phyloP scores from a whole-genome alignment of 73 alveolate species.

The Paramecium bursaria region DNA sequence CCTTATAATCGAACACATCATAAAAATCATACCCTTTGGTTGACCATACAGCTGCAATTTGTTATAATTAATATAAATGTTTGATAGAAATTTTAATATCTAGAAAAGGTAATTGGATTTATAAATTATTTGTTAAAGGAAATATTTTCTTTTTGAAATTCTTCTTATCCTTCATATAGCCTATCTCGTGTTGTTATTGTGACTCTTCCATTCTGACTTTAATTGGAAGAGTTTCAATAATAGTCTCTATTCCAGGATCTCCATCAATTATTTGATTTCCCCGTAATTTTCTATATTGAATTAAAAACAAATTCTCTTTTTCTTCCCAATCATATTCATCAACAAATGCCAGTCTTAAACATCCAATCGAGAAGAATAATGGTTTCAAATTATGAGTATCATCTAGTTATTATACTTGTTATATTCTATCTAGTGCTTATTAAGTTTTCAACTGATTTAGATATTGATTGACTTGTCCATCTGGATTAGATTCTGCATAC shows the following conservation, averaged over 20 bases:
- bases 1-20: constrained; percentile 40
- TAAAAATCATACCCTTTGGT: constrained; percentile 59
- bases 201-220: constrained; percentile 54
- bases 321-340: constrained; percentile 71
- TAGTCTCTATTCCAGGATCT: constrained; percentile 61
- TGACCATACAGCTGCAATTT: constrained; percentile 12
- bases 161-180: neutral
- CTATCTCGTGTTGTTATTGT: neutral
- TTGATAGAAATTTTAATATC: constrained; percentile 37
- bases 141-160: constrained; percentile 35
- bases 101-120: constrained; percentile 21
- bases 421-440: constrained; percentile 36
- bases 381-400: constrained; percentile 58
- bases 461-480: constrained; percentile 52
- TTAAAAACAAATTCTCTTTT: constrained; percentile 61
- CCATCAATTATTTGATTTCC: constrained; percentile 25
- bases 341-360: constrained; percentile 68
- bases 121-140: constrained; percentile 23
- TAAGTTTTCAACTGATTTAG: constrained; percentile 35
- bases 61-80: constrained; percentile 11
- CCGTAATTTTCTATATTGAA: constrained; percentile 58
- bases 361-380: constrained; percentile 54
- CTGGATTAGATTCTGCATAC: neutral
- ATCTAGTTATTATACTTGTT: constrained; percentile 2
- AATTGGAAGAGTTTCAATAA: constrained; percentile 47